Conservation (phyloP, 2,329 filamentous ascomycete species). For the Cercospora berteroae region DNA sequence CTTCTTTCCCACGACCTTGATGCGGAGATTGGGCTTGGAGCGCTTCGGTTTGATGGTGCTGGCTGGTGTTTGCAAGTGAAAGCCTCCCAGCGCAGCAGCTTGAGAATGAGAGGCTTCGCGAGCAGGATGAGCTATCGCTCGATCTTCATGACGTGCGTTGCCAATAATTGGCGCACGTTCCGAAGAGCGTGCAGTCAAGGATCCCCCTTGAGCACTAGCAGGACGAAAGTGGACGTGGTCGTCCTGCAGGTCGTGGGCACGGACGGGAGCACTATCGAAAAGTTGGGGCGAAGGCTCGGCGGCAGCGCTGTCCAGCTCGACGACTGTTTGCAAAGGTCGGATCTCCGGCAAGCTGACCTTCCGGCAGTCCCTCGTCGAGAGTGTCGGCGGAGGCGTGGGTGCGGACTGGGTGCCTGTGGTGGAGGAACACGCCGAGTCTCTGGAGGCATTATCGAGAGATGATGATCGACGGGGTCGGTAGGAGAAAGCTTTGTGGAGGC, state of each 20-base stretch:
- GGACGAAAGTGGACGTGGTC: slow-evolving; percentile 9
- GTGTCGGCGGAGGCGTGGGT: slow-evolving; percentile 7
- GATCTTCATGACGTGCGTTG: slow-evolving; percentile 6
- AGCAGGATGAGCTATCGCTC: background rate
- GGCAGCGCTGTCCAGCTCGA: slow-evolving; percentile 11
- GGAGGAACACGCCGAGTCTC: background rate
- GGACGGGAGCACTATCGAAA: slow-evolving; percentile 4
- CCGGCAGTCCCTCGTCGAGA: slow-evolving; percentile 5
- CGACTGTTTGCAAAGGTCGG: slow-evolving; percentile 10
- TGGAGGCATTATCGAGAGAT: slow-evolving; percentile 25
- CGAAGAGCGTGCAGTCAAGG: background rate
- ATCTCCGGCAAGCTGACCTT: slow-evolving; percentile 23
- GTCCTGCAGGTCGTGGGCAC: slow-evolving; percentile 6
- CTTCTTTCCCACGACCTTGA: slow-evolving; percentile 14
- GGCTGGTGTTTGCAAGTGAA: background rate
- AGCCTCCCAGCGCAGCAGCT: background rate
- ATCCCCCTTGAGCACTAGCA: slow-evolving; percentile 17
- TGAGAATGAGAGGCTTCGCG: background rate
- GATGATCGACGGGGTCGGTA: slow-evolving; percentile 27
- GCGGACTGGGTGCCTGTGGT: background rate
- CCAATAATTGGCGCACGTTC: slow-evolving; percentile 5
- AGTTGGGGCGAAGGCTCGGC: background rate
- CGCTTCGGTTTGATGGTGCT: slow-evolving; percentile 1
- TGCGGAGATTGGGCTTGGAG: slow-evolving; percentile 24
- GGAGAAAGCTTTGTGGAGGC: slow-evolving; percentile 18